Percentiles rank a stretch among this genome's conserved stretches.
phyloP scores from a whole-genome alignment of 2,329 filamentous ascomycete species.

The Byssochlamys sp. region DNA sequence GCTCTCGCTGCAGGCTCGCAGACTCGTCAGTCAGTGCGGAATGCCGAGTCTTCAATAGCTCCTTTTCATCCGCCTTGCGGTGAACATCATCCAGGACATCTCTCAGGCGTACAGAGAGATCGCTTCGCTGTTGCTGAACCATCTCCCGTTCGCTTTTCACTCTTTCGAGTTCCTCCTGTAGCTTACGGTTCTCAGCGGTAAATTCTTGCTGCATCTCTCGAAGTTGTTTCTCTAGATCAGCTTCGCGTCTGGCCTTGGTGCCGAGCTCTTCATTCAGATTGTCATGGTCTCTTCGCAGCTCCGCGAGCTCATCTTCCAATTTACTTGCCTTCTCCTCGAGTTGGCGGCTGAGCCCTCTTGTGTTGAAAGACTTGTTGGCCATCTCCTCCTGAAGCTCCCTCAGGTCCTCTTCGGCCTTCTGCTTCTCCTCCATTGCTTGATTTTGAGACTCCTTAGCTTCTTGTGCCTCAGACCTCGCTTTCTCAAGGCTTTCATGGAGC shows the following conservation, averaged over 20 bases:
- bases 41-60: constrained; percentile 58
- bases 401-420: constrained; percentile 45
- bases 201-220: constrained; percentile 30
- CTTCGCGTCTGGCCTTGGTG: constrained; percentile 32
- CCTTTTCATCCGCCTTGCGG: constrained; percentile 53
- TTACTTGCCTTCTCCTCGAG: constrained; percentile 61
- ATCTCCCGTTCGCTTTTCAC: constrained; percentile 36
- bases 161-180: constrained; percentile 37
- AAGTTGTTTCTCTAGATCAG: constrained; percentile 44
- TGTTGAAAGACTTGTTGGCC: constrained; percentile 67
- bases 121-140: constrained; percentile 36
- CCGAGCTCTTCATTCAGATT: constrained; percentile 36
- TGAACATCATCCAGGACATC: constrained; percentile 52
- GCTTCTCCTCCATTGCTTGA: constrained; percentile 44
- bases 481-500: constrained; percentile 33
- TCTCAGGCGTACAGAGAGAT: constrained; percentile 40
- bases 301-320: constrained; percentile 57
- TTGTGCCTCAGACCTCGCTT: constrained; percentile 25
- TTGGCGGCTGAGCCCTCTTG: constrained; percentile 64
- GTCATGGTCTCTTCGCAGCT: constrained; percentile 38
- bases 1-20: constrained; percentile 55
- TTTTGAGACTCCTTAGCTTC: constrained; percentile 37
- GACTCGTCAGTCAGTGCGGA: constrained; percentile 59
- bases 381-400: constrained; percentile 63
- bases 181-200: constrained; percentile 24